Percentiles rank a stretch among this genome's conserved stretches.
phyloP scores from a whole-genome alignment of 768 basidiomycete genomes.

The Lactarius quietus region DNA sequence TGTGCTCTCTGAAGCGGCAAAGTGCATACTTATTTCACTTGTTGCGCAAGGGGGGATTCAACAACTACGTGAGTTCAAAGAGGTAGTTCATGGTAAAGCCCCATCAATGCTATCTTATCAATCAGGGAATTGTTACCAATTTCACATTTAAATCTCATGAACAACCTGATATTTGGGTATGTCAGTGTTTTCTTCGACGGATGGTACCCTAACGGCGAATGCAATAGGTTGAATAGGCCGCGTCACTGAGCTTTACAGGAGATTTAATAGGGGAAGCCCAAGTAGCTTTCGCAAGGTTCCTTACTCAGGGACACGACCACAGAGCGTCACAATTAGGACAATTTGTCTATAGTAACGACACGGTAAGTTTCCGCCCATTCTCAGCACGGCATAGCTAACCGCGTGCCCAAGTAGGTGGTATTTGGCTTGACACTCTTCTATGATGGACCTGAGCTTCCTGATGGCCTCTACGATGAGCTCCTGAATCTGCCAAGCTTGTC shows the following conservation, averaged over 20 bases:
- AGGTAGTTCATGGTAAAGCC: too few species aligned
- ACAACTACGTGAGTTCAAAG: slow-evolving; percentile 15
- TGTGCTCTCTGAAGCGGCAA: too few species aligned
- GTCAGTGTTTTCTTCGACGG: not conserved
- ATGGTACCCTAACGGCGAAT: not conserved
- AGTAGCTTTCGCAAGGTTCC: not conserved
- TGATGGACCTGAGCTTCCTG: slow-evolving; percentile 9
- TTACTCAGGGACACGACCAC: not conserved
- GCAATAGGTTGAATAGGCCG: slow-evolving; percentile 8
- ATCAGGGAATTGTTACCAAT: slow-evolving; percentile 22
- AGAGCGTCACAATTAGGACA: slow-evolving; percentile 1
- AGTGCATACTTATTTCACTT: not conserved
- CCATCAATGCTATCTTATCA: not conserved
- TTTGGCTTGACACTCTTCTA: slow-evolving; percentile 2
- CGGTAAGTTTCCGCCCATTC: not conserved
- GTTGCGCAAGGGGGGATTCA: slow-evolving; percentile 8
- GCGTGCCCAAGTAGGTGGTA: not conserved
- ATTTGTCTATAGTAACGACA: not conserved
- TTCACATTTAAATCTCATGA: slow-evolving; percentile 14
- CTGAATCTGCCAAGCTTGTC: not conserved
- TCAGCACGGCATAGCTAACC: not conserved
- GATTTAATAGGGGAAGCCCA: not conserved
- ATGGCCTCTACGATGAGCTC: slow-evolving; percentile 11
- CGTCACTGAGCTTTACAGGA: not conserved
- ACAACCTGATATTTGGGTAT: slow-evolving; percentile 18